These are phyloP conservation scores for Dictyophora rubrovolvata DNA, from an alignment of 768 basidiomycete genomes.

Conservation along the genomic window DNA sequence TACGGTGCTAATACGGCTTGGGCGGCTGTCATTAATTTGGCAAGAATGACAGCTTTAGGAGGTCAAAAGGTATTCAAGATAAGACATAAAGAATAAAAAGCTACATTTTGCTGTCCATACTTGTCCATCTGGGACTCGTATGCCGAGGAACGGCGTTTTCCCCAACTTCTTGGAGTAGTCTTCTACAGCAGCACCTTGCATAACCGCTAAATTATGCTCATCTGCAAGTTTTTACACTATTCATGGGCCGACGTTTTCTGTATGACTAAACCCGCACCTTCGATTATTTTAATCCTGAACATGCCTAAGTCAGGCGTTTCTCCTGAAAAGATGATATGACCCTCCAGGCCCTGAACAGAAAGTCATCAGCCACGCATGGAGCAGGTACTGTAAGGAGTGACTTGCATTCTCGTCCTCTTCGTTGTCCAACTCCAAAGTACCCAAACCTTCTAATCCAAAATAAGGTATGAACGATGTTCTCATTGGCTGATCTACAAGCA, in stretches of 20 bases:
- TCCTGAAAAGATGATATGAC: slow-evolving; percentile 60
- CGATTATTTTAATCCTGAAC: slow-evolving; percentile 69
- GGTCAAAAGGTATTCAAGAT: background rate
- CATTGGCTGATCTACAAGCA: slow-evolving; percentile 33
- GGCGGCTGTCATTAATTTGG: slow-evolving; percentile 49
- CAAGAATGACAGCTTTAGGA: slow-evolving; percentile 48
- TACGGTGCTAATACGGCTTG: slow-evolving; percentile 45
- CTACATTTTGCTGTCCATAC: slow-evolving; percentile 84
- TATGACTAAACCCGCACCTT: slow-evolving; percentile 40
- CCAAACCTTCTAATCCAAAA: slow-evolving; percentile 78
- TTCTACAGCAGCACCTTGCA: slow-evolving; percentile 44
- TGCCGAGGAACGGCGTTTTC: slow-evolving; percentile 62
- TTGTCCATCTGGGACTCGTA: slow-evolving; percentile 45
- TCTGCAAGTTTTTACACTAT: slow-evolving; percentile 28
- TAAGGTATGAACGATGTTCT: slow-evolving; percentile 79
- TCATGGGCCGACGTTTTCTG: slow-evolving; percentile 3
- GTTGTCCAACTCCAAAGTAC: slow-evolving; percentile 69
- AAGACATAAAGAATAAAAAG: background rate
- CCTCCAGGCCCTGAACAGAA: slow-evolving; percentile 57
- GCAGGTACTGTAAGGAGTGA: slow-evolving; percentile 6
- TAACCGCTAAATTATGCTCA: slow-evolving; percentile 44
- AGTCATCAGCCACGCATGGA: slow-evolving; percentile 1
- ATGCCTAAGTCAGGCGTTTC: slow-evolving; percentile 70
- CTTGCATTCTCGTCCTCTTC: slow-evolving; percentile 66
- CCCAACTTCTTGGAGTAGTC: slow-evolving; percentile 53